These are phyloP conservation scores for Pleomassaria siparia DNA, from an alignment of 2,329 filamentous ascomycete genomes.

Conservation along the genomic window DNA sequence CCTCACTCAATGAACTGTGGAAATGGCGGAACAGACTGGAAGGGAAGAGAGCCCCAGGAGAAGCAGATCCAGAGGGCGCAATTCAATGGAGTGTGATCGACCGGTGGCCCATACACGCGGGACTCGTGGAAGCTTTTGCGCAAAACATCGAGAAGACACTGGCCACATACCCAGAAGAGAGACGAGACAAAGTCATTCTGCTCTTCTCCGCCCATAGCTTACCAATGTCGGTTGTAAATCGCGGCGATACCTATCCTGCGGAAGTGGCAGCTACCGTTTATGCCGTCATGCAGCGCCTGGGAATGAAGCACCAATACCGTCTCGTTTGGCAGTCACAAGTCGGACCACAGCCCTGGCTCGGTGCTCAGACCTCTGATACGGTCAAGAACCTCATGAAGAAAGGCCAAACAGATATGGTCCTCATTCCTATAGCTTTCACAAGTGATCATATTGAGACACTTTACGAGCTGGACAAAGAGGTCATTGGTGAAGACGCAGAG, in stretches of 20 bases:
- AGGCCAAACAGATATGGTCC: conserved; percentile 84
- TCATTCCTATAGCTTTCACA: conserved; percentile 96
- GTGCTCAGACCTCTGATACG: conserved; percentile 86
- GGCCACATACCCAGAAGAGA: conserved; percentile 78
- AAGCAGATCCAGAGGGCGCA: conserved; percentile 61
- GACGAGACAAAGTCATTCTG: conserved; percentile 77
- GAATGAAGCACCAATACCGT: conserved; percentile 86
- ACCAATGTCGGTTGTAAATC: conserved; percentile 96
- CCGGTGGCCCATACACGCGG: conserved; percentile 90
- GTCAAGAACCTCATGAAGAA: conserved; percentile 88
- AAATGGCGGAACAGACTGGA: conserved; percentile 91
- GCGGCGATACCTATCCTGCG: conserved; percentile 92
- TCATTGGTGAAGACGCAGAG: conserved; percentile 77
- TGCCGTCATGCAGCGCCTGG: conserved; percentile 90
- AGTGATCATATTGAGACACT: conserved; percentile 99
- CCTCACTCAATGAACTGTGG: conserved; percentile 95
- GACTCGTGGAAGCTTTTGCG: conserved; percentile 88
- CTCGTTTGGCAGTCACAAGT: conserved; percentile 98
- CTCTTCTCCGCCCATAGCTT: conserved; percentile 95
- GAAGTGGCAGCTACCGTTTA: conserved; percentile 96
- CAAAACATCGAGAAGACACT: conserved; percentile 87
- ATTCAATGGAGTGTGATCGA: conserved; percentile 98
- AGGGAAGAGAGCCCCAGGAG: conserved; percentile 64
- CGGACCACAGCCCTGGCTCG: conserved; percentile 91
- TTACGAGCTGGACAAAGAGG: conserved; percentile 90